Base-by-base conservation (phyloP, 2,329 filamentous ascomycete species). In the Paecilomyces variotii region DNA sequence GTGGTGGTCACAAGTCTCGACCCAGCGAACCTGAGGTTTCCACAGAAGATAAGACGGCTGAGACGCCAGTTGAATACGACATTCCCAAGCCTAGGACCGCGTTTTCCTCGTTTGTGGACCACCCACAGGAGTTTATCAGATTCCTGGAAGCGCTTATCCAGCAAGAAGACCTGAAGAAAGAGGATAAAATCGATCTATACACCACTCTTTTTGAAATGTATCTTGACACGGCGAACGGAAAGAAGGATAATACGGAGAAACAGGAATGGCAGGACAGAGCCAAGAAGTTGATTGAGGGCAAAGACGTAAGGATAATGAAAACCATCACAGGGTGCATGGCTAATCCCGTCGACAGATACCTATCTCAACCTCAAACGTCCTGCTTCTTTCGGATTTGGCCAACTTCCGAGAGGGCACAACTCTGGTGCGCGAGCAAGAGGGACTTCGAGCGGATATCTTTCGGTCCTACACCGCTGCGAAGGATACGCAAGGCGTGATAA, bases 191-290 rank as follows among this genome's bases (percentile, higher is more conserved):
- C 1, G 95, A 99, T 72, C 81, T 99, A 14, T 94, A 94, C 69
- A 97, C 93, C 0, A 97, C 95, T 0, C 74, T 99, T 12, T 97
- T 99, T 69, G 95, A 99, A 73, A 97, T 99, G 89, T 99, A 97
- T 70, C 79, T 99, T 7, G 89, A 96, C 72, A 94, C 91, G 66
- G 89, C 93, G 25, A 88, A 86, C 60, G 84, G 87, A 59, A 87
- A 87, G 68, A 89, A 87, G 67, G 87, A 87, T 58, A 53, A 74
- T 73, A 70, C 73, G 34, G 82, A 91, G 62, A 86, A 87, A 63
- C 84, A 88, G 65, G 84, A 88, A 63, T 99, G 94, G 93, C 91
- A 97, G 70, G 82, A 81, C 51, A 97, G 95, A 71, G 94, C 94
- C 0, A 96, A 94, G 76, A 87, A 85, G 61, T 82, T 97, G 26